Conservation (phyloP, 805 yeast genomes). For the Priceomyces castillae region DNA sequence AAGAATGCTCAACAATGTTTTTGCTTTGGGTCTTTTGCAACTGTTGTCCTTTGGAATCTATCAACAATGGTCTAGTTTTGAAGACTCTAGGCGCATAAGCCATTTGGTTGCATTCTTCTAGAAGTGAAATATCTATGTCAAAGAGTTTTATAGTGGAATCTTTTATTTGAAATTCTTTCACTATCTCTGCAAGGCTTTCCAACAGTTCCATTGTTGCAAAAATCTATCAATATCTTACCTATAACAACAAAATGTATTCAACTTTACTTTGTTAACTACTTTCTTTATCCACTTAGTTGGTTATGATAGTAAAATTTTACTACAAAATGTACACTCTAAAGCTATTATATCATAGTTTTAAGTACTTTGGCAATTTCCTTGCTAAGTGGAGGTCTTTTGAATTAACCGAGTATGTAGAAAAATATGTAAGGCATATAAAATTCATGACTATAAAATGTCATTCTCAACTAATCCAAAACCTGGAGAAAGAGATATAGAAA, state of each 20-base stretch:
- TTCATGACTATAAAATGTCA: neutral
- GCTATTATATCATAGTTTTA: too few species aligned
- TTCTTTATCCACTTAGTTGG: too few species aligned
- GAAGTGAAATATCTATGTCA: conserved; percentile 7
- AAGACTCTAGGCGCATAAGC: conserved; percentile 3
- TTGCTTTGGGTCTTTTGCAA: neutral
- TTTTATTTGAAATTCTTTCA: conserved; percentile 17
- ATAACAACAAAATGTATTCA: too few species aligned
- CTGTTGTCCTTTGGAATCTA: conserved; percentile 1
- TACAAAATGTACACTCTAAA: too few species aligned
- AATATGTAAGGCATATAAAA: neutral
- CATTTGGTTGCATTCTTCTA: conserved; percentile 1
- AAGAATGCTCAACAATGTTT: conserved; percentile 2
- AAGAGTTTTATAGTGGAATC: conserved; percentile 13
- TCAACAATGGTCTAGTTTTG: conserved; percentile 1
- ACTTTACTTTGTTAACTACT: too few species aligned
- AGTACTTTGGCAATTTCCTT: too few species aligned
- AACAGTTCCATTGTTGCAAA: conserved; percentile 20
- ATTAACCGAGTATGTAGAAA: neutral
- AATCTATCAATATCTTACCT: too few species aligned
- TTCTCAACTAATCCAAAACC: neutral
- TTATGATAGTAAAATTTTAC: too few species aligned
- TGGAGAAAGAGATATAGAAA: neutral
- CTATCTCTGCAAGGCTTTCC: conserved; percentile 17
- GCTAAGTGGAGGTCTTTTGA: neutral